These are phyloP conservation scores for Halophytophthora polymorphica DNA, from an alignment of 352 stramenopile species.

Conservation along the genomic window DNA sequence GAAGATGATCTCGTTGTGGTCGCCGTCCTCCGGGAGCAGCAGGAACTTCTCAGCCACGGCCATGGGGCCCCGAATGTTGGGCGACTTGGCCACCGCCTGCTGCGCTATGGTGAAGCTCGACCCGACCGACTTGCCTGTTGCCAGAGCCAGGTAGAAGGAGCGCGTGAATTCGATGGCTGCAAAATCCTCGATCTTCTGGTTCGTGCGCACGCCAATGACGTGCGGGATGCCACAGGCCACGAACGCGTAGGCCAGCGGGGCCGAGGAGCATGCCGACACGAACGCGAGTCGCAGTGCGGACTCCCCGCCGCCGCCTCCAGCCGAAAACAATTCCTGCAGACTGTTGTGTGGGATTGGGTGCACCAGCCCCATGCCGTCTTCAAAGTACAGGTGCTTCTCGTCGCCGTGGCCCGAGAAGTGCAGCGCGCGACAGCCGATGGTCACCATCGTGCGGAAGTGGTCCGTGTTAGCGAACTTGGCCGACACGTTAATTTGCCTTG, in stretches of 20 bases:
- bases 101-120: constrained; percentile 74
- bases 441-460: constrained; percentile 90
- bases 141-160: constrained; percentile 77
- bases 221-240: constrained; percentile 88
- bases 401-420: constrained; percentile 96
- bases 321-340: constrained; percentile 68
- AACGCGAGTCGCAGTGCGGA: constrained; percentile 71
- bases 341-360: constrained; percentile 72
- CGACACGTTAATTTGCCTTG: constrained; percentile 86
- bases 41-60: constrained; percentile 77
- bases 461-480: constrained; percentile 94
- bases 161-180: constrained; percentile 84
- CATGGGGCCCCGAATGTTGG: constrained; percentile 69
- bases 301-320: constrained; percentile 33
- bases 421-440: constrained; percentile 87
- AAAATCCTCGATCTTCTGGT: constrained; percentile 86
- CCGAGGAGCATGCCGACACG: constrained; percentile 77
- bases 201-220: constrained; percentile 86
- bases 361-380: constrained; percentile 87
- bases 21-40: constrained; percentile 65
- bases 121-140: constrained; percentile 67
- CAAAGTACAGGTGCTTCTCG: constrained; percentile 91
- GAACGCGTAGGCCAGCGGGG: constrained; percentile 79
- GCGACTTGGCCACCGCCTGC: constrained; percentile 70
- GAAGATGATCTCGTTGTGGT: constrained; percentile 84